A percentile compares a stretch with the other conserved stretches of the same genome.
phyloP scores from a whole-genome alignment of 768 basidiomycete species.

The Saitozyma podzolica region DNA sequence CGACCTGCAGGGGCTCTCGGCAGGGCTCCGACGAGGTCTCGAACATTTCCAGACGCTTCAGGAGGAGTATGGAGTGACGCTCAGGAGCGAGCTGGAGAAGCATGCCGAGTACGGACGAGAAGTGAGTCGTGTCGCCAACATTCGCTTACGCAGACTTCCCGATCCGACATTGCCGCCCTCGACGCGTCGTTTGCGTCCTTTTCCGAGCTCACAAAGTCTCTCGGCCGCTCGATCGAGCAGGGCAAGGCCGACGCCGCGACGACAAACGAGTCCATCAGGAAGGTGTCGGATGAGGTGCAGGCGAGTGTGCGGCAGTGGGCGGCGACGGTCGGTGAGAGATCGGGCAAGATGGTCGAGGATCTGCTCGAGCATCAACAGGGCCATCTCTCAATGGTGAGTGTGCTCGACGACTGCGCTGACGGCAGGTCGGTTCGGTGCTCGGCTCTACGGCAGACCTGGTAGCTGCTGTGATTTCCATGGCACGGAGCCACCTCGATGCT shows the following conservation, averaged over 20 bases:
- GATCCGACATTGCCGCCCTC: conserved; percentile 24
- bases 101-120: conserved; percentile 64
- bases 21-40: conserved; percentile 62
- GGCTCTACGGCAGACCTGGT: conserved; percentile 63
- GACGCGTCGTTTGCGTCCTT: conserved; percentile 32
- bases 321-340: conserved; percentile 25
- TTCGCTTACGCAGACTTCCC: conserved; percentile 5
- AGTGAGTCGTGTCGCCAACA: conserved; percentile 31
- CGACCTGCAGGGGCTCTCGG: conserved; percentile 61
- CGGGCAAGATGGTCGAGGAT: conserved; percentile 36
- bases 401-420: conserved; percentile 1
- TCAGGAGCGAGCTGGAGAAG: conserved; percentile 62
- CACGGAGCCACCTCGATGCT: conserved; percentile 60
- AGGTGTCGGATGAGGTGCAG: conserved; percentile 32
- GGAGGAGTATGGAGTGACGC: conserved; percentile 59
- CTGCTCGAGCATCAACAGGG: conserved; percentile 39
- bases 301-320: conserved; percentile 38
- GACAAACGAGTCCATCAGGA: conserved; percentile 17
- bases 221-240: conserved; percentile 32
- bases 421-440: conserved; percentile 55
- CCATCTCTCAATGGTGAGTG: conserved; percentile 37
- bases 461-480: conserved; percentile 63
- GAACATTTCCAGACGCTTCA: conserved; percentile 65
- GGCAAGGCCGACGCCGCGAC: conserved; percentile 25
- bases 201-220: conserved; percentile 28